phyloP scores from a whole-genome alignment of 2,329 filamentous ascomycete species.

The Ceratocystiopsis sp. region DNA sequence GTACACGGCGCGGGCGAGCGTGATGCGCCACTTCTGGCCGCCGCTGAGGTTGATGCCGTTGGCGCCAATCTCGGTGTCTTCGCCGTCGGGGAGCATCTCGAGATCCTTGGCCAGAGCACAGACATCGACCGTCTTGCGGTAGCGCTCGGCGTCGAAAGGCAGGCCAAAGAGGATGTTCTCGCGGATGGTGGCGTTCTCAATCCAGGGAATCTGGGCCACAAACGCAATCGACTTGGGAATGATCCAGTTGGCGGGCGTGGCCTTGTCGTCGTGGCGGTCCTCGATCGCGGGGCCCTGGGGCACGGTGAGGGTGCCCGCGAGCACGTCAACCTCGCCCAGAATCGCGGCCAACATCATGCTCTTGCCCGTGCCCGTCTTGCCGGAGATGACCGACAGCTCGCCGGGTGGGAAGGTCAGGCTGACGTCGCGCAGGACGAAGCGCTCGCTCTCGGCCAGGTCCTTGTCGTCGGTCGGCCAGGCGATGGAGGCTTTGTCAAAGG shows the following conservation, averaged over 20 bases:
- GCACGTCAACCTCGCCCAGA: slow-evolving; percentile 56
- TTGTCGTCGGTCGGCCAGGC: slow-evolving; percentile 59
- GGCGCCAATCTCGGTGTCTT: slow-evolving; percentile 65
- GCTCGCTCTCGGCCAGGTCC: slow-evolving; percentile 34
- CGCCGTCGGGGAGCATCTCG: slow-evolving; percentile 58
- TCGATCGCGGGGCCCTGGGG: slow-evolving; percentile 30
- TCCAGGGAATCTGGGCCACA: slow-evolving; percentile 69
- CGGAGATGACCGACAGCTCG: slow-evolving; percentile 58
- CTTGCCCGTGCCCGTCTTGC: slow-evolving; percentile 64
- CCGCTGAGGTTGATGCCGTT: slow-evolving; percentile 75
- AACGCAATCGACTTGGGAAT: slow-evolving; percentile 54
- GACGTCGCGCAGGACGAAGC: slow-evolving; percentile 49
- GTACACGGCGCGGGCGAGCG: slow-evolving; percentile 64
- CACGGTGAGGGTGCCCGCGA: slow-evolving; percentile 42
- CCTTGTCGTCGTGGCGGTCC: slow-evolving; percentile 44
- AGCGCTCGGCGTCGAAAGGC: slow-evolving; percentile 51
- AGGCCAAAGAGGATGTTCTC: slow-evolving; percentile 68
- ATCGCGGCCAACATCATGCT: slow-evolving; percentile 57
- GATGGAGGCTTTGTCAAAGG: slow-evolving; percentile 50
- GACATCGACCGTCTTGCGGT: slow-evolving; percentile 50
- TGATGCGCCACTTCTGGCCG: slow-evolving; percentile 69
- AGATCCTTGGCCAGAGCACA: slow-evolving; percentile 64
- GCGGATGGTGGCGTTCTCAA: slow-evolving; percentile 63
- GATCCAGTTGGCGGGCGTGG: slow-evolving; percentile 49
- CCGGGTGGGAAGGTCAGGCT: slow-evolving; percentile 49